Conservation (phyloP, 2,329 filamentous ascomycete species). For the Botrytis galanthina region DNA sequence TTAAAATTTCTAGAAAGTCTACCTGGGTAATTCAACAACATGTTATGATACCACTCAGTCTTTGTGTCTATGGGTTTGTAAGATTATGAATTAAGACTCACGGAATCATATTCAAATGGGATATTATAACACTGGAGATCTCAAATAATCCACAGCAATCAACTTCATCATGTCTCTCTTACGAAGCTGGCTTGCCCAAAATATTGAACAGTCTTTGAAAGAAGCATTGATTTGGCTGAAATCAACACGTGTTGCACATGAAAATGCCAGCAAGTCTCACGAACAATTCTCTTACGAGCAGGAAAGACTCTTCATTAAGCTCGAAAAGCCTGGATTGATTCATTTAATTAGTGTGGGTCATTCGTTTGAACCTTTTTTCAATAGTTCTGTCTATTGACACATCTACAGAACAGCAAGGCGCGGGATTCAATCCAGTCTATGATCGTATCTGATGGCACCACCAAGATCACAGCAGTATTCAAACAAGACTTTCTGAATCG, state of each 20-base stretch:
- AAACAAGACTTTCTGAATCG: background rate
- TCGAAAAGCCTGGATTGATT: background rate
- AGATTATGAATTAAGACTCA: background rate
- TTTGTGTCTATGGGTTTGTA: background rate
- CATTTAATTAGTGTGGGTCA: slow-evolving; percentile 13
- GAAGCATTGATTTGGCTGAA: slow-evolving; percentile 11
- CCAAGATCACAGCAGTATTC: slow-evolving; percentile 9
- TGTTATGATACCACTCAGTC: background rate
- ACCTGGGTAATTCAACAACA: background rate
- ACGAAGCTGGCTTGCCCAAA: slow-evolving; percentile 10
- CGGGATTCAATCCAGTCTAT: background rate
- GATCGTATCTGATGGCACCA: slow-evolving; percentile 8
- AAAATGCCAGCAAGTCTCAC: background rate
- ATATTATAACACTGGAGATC: background rate
- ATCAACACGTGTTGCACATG: background rate
- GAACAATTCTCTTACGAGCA: slow-evolving; percentile 12
- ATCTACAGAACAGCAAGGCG: background rate
- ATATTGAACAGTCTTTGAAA: slow-evolving; percentile 5
- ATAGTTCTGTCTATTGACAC: background rate
- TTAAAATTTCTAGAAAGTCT: background rate
- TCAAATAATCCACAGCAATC: background rate
- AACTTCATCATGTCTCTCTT: slow-evolving; percentile 3
- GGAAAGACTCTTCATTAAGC: slow-evolving; percentile 5
- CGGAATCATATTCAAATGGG: background rate
- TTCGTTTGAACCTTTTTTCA: background rate